Evolutionary conservation across 805 yeast genomes (phyloP).

Genomic region (Starmera quercuum): DNA sequence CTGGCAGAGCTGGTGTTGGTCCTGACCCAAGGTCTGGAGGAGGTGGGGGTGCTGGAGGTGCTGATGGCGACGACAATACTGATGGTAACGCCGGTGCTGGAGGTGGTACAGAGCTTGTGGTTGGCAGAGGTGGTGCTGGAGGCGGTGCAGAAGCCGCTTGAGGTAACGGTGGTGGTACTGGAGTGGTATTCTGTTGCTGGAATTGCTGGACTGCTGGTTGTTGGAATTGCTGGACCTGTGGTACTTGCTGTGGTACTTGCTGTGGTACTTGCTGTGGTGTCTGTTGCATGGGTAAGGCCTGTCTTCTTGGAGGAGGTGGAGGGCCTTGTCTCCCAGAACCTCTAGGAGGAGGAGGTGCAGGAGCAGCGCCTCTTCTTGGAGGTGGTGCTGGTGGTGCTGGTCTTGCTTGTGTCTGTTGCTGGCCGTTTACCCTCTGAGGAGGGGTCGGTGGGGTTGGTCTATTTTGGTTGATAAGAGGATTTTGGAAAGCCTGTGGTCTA

Average conservation of each 20-base stretch:
- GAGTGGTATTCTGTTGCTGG: slow-evolving; percentile 10
- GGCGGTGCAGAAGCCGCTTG: slow-evolving; percentile 19
- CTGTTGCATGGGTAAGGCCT: slow-evolving; percentile 10
- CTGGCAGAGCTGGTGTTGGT: slow-evolving; percentile 15
- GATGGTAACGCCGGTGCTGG: slow-evolving; percentile 30
- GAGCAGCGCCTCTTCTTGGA: slow-evolving; percentile 11
- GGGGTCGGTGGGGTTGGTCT: slow-evolving; percentile 10
- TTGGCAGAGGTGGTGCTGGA: slow-evolving; percentile 25
- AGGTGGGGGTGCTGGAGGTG: slow-evolving; percentile 20
- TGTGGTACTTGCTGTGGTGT: slow-evolving; percentile 18
- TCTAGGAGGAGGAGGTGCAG: slow-evolving; percentile 17
- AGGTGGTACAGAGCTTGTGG: too few species aligned
- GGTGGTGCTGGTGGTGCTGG: slow-evolving; percentile 16
- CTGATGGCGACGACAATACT: slow-evolving; percentile 16
- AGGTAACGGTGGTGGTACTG: slow-evolving; percentile 8
- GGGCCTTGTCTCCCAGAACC: slow-evolving; percentile 13
- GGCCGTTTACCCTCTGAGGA: too few species aligned
- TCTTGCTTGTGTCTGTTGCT: too few species aligned
- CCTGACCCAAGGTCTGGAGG: slow-evolving; percentile 17
- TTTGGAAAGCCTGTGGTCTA: too few species aligned
- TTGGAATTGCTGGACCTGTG: slow-evolving; percentile 18
- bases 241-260: slow-evolving; percentile 10
- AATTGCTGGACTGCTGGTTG: slow-evolving; percentile 14
- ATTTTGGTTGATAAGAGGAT: too few species aligned
- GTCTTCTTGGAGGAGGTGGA: slow-evolving; percentile 13